Evolutionary conservation across 2,329 filamentous ascomycete genomes (phyloP).

Genomic region (Beauveria sp.): DNA sequence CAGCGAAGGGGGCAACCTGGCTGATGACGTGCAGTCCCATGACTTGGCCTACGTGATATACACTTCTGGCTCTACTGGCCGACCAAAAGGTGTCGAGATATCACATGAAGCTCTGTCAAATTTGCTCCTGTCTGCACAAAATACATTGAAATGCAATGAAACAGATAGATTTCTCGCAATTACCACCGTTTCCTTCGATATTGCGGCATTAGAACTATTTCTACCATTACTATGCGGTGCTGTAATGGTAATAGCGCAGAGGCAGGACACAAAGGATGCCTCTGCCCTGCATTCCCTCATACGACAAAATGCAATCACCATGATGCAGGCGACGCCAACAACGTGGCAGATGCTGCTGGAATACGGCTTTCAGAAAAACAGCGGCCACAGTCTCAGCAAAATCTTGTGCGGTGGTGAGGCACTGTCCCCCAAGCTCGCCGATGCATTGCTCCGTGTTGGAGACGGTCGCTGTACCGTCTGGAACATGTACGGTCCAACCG

Average conservation of each 20-base stretch:
- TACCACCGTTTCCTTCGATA: neutral
- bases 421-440: neutral
- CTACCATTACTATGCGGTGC: neutral
- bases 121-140: neutral
- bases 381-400: no score
- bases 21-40: neutral
- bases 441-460: neutral
- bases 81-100: neutral
- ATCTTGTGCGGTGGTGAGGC: neutral
- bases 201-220: neutral
- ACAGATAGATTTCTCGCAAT: neutral
- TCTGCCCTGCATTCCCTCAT: neutral
- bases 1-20: neutral
- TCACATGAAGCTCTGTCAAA: neutral
- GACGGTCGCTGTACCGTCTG: neutral
- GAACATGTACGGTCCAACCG: neutral
- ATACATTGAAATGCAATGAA: neutral
- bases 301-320: neutral
- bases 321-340: neutral
- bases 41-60: neutral
- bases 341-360: neutral
- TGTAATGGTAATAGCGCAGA: neutral
- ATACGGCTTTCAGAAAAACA: neutral
- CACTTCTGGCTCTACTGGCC: neutral
- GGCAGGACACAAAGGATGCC: neutral